A percentile compares a stretch with the other conserved stretches of the same genome.
These are phyloP conservation scores for Obelidium mucronatum DNA, from an alignment of 192 early-diverging fungal species.

Conservation along the genomic window DNA sequence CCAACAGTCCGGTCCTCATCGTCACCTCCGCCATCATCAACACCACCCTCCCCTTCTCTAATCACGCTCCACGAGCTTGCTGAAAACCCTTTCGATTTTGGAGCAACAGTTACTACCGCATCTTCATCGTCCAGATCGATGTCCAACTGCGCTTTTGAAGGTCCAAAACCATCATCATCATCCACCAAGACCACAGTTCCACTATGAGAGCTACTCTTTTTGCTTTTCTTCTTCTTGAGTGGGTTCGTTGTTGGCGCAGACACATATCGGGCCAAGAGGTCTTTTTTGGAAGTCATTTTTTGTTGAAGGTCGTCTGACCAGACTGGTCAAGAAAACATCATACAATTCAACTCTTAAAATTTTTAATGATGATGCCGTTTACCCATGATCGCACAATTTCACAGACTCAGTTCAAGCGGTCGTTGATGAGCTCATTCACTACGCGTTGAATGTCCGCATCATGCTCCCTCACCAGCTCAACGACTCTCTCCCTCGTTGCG, in stretches of 20 bases:
- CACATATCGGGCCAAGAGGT: conserved; percentile 15
- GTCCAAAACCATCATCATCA: conserved; percentile 32
- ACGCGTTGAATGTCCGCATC: conserved; percentile 26
- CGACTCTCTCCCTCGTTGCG: background rate
- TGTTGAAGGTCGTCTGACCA: too few relatives aligned
- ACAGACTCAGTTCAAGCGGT: background rate
- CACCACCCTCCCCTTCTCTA: conserved; percentile 39
- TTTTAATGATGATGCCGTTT: too few relatives aligned
- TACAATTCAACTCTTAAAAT: too few relatives aligned
- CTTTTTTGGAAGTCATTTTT: conserved; percentile 3
- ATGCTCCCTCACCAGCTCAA: conserved; percentile 12
- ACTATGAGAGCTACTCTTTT: conserved; percentile 32
- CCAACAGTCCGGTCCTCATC: background rate
- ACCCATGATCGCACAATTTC: too few relatives aligned
- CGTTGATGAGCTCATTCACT: conserved; percentile 5
- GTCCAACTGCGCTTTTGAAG: background rate
- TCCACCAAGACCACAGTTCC: conserved; percentile 35
- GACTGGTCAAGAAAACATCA: too few relatives aligned
- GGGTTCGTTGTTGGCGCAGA: conserved; percentile 6
- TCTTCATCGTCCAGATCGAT: background rate
- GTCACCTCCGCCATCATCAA: background rate
- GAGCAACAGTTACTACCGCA: background rate
- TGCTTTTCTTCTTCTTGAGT: conserved; percentile 30
- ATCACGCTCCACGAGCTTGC: conserved; percentile 41
- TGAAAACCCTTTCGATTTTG: conserved; percentile 29